These are phyloP conservation scores for Bondarzewia mesenterica DNA, from an alignment of 1,284 basidiomycete species.

Conservation along the genomic window DNA sequence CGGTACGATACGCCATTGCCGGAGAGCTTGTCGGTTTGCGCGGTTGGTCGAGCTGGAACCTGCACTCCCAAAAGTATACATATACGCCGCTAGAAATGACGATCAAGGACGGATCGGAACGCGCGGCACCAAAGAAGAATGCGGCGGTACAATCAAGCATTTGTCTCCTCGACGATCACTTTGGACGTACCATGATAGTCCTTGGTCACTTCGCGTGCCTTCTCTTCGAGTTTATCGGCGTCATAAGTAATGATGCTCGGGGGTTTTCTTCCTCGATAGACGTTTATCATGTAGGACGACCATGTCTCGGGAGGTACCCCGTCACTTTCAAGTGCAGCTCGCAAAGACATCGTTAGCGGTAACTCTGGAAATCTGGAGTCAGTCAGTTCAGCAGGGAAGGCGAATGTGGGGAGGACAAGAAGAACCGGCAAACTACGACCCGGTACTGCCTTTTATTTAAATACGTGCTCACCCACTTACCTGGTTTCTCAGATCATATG, in stretches of 20 bases:
- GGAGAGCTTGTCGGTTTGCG: conserved; percentile 48
- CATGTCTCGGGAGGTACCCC: conserved; percentile 2
- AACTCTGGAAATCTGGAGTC: not conserved
- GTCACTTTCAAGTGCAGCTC: not conserved
- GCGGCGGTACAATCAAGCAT: not conserved
- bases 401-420: too few relatives aligned
- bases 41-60: conserved; percentile 49
- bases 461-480: too few relatives aligned
- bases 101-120: not conserved
- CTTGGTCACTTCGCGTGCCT: conserved; percentile 7
- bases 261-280: not conserved
- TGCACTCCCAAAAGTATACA: conserved; percentile 56
- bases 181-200: conserved; percentile 4
- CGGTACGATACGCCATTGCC: conserved; percentile 60
- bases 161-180: too few relatives aligned
- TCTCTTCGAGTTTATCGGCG: conserved; percentile 3
- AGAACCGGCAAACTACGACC: too few relatives aligned
- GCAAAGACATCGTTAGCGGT: not conserved
- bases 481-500: too few relatives aligned
- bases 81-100: conserved; percentile 33
- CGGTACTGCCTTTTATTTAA: too few relatives aligned
- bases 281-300: conserved; percentile 3
- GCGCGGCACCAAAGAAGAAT: not conserved
- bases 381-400: not conserved
- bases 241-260: conserved; percentile 4